Conservation (phyloP, 2,329 filamentous ascomycete species). For the Clonostachys sp. region DNA sequence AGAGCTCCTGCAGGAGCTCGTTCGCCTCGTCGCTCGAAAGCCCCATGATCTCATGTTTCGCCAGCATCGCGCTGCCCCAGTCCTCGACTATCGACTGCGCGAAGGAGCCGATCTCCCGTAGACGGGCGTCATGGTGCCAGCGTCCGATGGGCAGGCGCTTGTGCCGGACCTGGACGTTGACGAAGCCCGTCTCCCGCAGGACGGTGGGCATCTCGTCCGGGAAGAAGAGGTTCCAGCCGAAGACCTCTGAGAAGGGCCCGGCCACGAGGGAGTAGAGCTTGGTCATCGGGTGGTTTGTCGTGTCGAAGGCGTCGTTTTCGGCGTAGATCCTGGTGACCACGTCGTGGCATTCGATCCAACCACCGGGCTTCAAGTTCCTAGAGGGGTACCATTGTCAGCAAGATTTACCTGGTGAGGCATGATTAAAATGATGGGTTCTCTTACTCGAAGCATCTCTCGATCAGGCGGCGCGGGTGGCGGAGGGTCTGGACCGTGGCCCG, state of each 20-base stretch:
- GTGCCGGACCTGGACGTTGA: constrained; percentile 16
- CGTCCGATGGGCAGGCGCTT: constrained; percentile 26
- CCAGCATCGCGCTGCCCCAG: constrained; percentile 24
- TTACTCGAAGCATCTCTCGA: constrained; percentile 40
- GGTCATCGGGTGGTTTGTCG: constrained; percentile 21
- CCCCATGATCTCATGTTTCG: constrained; percentile 22
- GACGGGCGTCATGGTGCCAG: constrained; percentile 26
- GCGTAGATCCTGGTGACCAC: constrained; percentile 7
- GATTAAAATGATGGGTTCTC: not conserved
- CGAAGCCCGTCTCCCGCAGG: constrained; percentile 24
- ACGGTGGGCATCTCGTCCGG: constrained; percentile 16
- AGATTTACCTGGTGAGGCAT: constrained; percentile 14
- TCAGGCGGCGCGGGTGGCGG: constrained; percentile 41
- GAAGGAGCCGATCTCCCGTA: constrained; percentile 31
- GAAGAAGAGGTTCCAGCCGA: constrained; percentile 27
- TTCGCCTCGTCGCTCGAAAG: constrained; percentile 24
- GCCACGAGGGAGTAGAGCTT: constrained; percentile 23
- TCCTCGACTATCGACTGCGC: constrained; percentile 25
- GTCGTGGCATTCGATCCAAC: constrained; percentile 23
- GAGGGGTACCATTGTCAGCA: constrained; percentile 33
- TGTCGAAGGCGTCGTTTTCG: constrained; percentile 3
- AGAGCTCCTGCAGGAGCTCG: constrained; percentile 19
- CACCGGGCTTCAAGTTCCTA: constrained; percentile 40
- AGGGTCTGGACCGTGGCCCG: constrained; percentile 46
- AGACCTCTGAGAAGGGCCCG: constrained; percentile 20